phyloP scores from a whole-genome alignment of 768 basidiomycete species.

The Collybiopsis luxurians region DNA sequence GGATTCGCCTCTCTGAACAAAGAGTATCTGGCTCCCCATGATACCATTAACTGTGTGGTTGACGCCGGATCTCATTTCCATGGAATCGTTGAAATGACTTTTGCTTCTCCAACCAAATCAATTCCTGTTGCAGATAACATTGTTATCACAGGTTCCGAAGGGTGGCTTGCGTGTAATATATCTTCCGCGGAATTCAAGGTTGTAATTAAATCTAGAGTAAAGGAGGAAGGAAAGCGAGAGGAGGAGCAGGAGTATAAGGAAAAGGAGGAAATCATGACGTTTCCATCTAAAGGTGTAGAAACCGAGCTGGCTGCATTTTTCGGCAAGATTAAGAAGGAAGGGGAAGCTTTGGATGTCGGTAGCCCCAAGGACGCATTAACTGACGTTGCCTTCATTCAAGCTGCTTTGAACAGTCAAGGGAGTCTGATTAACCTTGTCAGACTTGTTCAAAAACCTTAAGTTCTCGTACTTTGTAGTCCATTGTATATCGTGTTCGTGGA shows the following conservation, averaged over 20 bases:
- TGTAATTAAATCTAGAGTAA: slow-evolving; percentile 24
- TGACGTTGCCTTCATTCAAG: slow-evolving; percentile 82
- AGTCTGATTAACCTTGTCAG: slow-evolving; percentile 52
- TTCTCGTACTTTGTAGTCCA: too few species aligned
- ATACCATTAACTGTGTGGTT: slow-evolving; percentile 66
- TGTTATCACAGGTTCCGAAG: slow-evolving; percentile 60
- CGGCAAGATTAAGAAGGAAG: slow-evolving; percentile 36
- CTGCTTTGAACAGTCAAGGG: slow-evolving; percentile 66
- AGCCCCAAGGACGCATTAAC: slow-evolving; percentile 60
- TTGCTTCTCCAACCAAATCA: slow-evolving; percentile 49
- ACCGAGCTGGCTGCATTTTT: slow-evolving; percentile 57
- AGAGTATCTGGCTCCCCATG: slow-evolving; percentile 71
- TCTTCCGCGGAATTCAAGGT: slow-evolving; percentile 29
- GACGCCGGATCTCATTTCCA: slow-evolving; percentile 49
- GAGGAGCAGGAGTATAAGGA: slow-evolving; percentile 40
- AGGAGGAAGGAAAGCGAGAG: slow-evolving; percentile 34
- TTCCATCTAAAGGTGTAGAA: slow-evolving; percentile 49
- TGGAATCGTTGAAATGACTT: slow-evolving; percentile 64
- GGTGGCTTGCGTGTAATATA: slow-evolving; percentile 51
- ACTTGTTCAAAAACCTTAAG: slow-evolving; percentile 18
- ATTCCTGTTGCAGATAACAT: slow-evolving; percentile 35
- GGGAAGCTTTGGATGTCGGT: slow-evolving; percentile 41
- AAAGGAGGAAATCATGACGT: slow-evolving; percentile 44
- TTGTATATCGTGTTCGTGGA: too few species aligned
- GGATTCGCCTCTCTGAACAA: slow-evolving; percentile 68